phyloP scores from a whole-genome alignment of 179 eudicot genomes.

The Silene noctiflora region DNA sequence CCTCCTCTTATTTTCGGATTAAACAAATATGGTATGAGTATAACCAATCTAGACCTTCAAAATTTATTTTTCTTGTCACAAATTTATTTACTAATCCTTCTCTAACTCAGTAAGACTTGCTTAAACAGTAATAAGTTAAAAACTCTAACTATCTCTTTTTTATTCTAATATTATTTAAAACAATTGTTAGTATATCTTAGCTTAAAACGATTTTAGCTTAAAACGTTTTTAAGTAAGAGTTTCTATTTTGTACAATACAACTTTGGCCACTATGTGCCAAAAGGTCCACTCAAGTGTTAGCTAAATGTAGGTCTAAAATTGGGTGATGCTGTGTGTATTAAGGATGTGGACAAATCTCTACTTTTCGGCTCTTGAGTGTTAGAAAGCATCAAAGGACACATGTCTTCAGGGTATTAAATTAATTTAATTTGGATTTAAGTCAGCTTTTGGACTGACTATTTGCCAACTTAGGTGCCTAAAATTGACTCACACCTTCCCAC shows the following conservation, averaged over 20 bases:
- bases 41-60: no score
- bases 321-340: constrained; percentile 9
- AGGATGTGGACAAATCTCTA: constrained; percentile 27
- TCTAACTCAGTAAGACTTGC: no score
- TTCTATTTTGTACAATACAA: no score
- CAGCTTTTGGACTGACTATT: constrained; percentile 20
- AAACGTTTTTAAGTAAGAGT: no score
- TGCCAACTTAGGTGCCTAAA: constrained; percentile 12
- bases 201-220: no score
- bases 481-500: not conserved
- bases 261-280: not conserved
- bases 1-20: no score
- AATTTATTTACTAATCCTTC: not conserved
- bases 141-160: no score
- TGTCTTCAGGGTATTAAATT: not conserved
- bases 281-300: not conserved
- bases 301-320: not conserved
- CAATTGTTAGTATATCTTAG: no score
- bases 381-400: not conserved
- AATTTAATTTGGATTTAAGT: not conserved
- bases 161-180: no score
- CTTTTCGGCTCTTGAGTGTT: constrained; percentile 17
- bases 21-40: no score
- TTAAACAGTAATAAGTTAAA: no score
- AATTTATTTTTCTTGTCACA: no score